Evolutionary conservation across 805 yeast species (phyloP).

Genomic region (Candida adriatica): DNA sequence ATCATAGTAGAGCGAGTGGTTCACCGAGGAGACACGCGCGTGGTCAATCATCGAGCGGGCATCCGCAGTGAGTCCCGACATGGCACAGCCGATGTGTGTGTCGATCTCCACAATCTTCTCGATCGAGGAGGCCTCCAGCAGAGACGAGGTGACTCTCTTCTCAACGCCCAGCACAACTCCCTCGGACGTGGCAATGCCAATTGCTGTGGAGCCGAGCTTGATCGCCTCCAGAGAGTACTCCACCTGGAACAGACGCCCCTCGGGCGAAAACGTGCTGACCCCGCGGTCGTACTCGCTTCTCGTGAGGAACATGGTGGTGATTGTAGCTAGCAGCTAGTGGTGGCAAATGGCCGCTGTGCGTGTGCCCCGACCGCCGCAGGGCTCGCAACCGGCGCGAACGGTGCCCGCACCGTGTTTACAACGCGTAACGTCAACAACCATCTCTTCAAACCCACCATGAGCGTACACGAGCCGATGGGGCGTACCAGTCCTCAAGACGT

Average conservation of each 20-base stretch:
- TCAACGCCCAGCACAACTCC: slow-evolving; percentile 97
- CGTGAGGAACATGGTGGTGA: slow-evolving; percentile 89
- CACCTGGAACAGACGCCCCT: slow-evolving; percentile 96
- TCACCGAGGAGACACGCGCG: slow-evolving; percentile 84
- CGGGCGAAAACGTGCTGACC: slow-evolving; percentile 97
- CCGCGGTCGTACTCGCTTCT: slow-evolving; percentile 99
- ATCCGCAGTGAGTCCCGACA: slow-evolving; percentile 98
- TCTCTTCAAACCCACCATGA: too few species aligned
- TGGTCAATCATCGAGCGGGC: slow-evolving; percentile 98
- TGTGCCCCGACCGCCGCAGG: too few species aligned
- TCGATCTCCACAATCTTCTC: slow-evolving; percentile 96
- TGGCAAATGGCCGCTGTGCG: too few species aligned
- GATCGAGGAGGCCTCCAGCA: slow-evolving; percentile 86
- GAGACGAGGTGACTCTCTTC: slow-evolving; percentile 89
- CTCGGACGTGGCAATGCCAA: slow-evolving; percentile 90
- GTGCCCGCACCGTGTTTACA: too few species aligned
- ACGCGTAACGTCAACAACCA: too few species aligned
- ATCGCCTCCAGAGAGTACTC: slow-evolving; percentile 97
- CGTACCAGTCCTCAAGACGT: too few species aligned
- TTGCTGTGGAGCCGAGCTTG: slow-evolving; percentile 95
- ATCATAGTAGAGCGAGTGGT: slow-evolving; percentile 84
- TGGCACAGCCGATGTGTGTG: slow-evolving; percentile 93
- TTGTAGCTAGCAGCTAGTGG: too few species aligned
- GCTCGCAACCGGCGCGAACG: too few species aligned
- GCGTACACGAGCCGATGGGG: too few species aligned